A percentile compares a stretch with the other conserved stretches of the same genome.
phyloP scores from a whole-genome alignment of 495 filamentous ascomycete species.

The Geopyxis carbonaria region DNA sequence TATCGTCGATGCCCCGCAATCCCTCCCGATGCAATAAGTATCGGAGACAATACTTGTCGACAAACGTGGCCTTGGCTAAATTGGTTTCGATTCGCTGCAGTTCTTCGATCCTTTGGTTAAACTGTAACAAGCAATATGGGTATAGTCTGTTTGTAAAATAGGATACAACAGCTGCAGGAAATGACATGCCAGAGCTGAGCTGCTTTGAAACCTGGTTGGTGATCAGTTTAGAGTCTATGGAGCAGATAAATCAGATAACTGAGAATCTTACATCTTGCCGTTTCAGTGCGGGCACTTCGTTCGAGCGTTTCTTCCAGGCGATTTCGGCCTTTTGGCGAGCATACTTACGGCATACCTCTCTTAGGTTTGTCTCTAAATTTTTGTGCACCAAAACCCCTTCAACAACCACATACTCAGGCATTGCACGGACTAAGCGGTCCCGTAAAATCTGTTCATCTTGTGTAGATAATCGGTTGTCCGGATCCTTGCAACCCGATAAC shows the following conservation, averaged over 20 bases:
- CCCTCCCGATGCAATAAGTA: slow-evolving; percentile 15
- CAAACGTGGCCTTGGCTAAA: slow-evolving; percentile 9
- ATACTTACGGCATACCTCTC: slow-evolving; percentile 6
- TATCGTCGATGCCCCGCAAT: slow-evolving; percentile 9
- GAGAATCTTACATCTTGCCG: slow-evolving; percentile 19
- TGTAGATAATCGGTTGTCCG: slow-evolving; percentile 11
- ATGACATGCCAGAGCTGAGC: background rate
- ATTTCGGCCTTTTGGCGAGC: slow-evolving; percentile 13
- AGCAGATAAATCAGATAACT: too few relatives aligned
- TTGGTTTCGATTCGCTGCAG: slow-evolving; percentile 7
- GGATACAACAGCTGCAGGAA: slow-evolving; percentile 13
- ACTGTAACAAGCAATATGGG: slow-evolving; percentile 7
- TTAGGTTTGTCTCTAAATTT: slow-evolving; percentile 9
- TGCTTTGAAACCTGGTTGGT: too few relatives aligned
- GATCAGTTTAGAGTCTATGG: too few relatives aligned
- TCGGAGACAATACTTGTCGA: slow-evolving; percentile 16
- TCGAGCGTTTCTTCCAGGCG: slow-evolving; percentile 10
- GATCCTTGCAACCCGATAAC: slow-evolving; percentile 9
- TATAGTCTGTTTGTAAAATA: slow-evolving; percentile 11
- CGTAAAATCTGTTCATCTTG: slow-evolving; percentile 13
- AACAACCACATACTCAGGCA: slow-evolving; percentile 9
- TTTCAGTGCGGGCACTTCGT: slow-evolving; percentile 6
- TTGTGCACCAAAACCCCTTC: slow-evolving; percentile 15
- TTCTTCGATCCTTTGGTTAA: slow-evolving; percentile 10
- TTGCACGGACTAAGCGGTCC: slow-evolving; percentile 8